Conservation (phyloP, 306 rosid genomes). For the Betula pendula region DNA sequence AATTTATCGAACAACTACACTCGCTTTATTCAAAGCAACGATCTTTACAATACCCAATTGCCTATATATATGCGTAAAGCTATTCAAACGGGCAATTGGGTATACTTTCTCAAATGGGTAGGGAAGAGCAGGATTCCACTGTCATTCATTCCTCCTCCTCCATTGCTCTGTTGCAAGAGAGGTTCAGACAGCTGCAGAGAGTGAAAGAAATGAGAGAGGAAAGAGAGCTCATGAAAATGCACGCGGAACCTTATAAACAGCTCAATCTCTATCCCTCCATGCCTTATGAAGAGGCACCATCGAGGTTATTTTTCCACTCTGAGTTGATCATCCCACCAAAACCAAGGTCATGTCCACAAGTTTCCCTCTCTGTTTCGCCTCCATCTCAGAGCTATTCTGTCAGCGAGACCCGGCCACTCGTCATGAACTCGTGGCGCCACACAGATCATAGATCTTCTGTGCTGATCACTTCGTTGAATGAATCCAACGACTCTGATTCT, state of each 20-base stretch:
- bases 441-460: slow-evolving; percentile 20
- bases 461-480: no score
- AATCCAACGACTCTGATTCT: slow-evolving; percentile 33
- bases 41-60: slow-evolving; percentile 39
- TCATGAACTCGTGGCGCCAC: slow-evolving; percentile 39
- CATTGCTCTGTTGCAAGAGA: slow-evolving; percentile 82
- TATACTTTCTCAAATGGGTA: slow-evolving; percentile 42
- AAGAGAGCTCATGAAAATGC: slow-evolving; percentile 51
- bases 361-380: slow-evolving; percentile 73
- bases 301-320: slow-evolving; percentile 37
- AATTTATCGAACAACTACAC: slow-evolving; percentile 41
- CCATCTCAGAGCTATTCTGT: slow-evolving; percentile 23
- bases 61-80: slow-evolving; percentile 32
- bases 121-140: slow-evolving; percentile 39
- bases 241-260: slow-evolving; percentile 38
- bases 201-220: slow-evolving; percentile 87
- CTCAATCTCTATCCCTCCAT: slow-evolving; percentile 27
- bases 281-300: slow-evolving; percentile 17
- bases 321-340: slow-evolving; percentile 35
- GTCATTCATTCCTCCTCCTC: slow-evolving; percentile 74
- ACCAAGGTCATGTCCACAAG: slow-evolving; percentile 47
- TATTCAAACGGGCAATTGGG: no score
- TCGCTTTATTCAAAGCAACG: slow-evolving; percentile 23
- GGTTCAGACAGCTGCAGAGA: slow-evolving; percentile 78
- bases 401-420: slow-evolving; percentile 28